Evolutionary conservation across 805 yeast genomes (phyloP).

Genomic region (Yarrowia bubula): DNA sequence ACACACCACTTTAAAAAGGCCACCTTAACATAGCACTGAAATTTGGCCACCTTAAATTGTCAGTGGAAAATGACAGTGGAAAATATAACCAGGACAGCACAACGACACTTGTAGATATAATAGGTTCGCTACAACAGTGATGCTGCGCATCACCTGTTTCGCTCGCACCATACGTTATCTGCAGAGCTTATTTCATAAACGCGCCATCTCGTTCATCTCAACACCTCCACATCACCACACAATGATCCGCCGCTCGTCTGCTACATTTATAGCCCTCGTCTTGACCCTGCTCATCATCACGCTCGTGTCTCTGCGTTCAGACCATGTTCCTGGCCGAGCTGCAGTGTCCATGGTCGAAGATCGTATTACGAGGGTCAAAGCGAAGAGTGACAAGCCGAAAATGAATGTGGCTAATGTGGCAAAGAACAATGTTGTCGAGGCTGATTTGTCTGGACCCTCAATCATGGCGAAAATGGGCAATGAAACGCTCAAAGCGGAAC

Average conservation of each 20-base stretch:
- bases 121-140: too few relatives aligned
- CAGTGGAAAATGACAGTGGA: too few relatives aligned
- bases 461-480: conserved; percentile 96
- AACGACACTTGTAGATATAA: too few relatives aligned
- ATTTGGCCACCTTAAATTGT: too few relatives aligned
- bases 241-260: conserved; percentile 20
- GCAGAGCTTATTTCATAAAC: conserved; percentile 1
- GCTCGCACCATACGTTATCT: conserved; percentile 15
- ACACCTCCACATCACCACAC: background rate
- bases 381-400: too few relatives aligned
- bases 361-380: conserved; percentile 29
- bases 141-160: background rate
- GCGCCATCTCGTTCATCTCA: background rate
- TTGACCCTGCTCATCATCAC: conserved; percentile 22
- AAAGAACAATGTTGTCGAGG: background rate
- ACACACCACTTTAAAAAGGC: too few relatives aligned
- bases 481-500: conserved; percentile 70
- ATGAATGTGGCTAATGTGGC: too few relatives aligned
- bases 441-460: conserved; percentile 41
- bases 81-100: too few relatives aligned
- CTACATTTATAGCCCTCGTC: conserved; percentile 5
- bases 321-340: conserved; percentile 17
- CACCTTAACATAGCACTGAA: too few relatives aligned
- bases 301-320: conserved; percentile 1
- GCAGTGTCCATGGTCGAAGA: conserved; percentile 19